Evolutionary conservation across 257 asterid species (phyloP), one percentile per base, ranked within the genome.

Genomic region (Solanum virginianum): DNA sequence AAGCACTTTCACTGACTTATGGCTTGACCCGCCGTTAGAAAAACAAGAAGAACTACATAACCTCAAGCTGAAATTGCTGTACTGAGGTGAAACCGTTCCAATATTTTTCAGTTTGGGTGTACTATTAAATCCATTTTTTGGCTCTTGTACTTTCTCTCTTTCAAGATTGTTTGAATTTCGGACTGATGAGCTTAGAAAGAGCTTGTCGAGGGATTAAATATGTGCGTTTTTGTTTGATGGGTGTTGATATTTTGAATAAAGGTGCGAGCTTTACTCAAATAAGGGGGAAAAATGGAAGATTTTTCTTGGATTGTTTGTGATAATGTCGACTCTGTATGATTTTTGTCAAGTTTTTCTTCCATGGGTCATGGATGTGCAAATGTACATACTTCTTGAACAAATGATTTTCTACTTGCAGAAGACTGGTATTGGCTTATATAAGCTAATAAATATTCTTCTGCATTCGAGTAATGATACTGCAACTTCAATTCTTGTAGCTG

Each of bases 341-440:
- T 71, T 55, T 71, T 43, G 36, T 20, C 18, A 43, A 71, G 54
- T 86, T 90, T 88, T 85, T 86, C 86, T 93, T 84, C 86, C 43
- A 92, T 91, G 97, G 93, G 89, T 84, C 53, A 90, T 92, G 95
- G 87, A 81, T 82, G 66, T 72, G 87, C 93, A 94, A 89, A 90
- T 90, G 22, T 84, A 82, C 69, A 89, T 89, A 32, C 82, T 94
- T 87, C 89, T 94, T 59, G 89, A 93, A 86, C 92, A 92, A 83
- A 87, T 92, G 22, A 83, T 90, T 18, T 82, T 57, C 86, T 89
- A 88, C 45, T 92, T 88, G 87, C 91, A 80, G 47, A 86, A 86
- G 18, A 69, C 86, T 8, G 80, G 83, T 75, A 87, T 88, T 72
- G 89, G 88, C 90, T 86, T 90, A 86, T 86, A 85, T 68, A 89